These are phyloP conservation scores for Gastrolobium bilobum DNA, from an alignment of 306 rosid species.

Conservation along the genomic window DNA sequence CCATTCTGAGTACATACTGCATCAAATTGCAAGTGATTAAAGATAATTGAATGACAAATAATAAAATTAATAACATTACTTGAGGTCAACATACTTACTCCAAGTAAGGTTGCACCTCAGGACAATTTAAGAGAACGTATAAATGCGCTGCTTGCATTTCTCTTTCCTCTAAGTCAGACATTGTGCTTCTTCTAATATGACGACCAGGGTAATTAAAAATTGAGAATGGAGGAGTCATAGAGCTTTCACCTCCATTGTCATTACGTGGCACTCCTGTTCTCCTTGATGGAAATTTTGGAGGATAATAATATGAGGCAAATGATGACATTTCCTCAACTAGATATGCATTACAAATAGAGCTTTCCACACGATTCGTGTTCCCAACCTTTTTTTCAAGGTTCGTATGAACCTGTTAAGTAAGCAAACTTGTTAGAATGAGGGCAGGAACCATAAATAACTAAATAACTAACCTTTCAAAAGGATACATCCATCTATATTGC, in stretches of 20 bases:
- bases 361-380: neutral
- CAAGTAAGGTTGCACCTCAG: neutral
- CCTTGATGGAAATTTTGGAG: neutral
- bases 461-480: neutral
- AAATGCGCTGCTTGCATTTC: neutral
- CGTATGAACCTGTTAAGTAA: neutral
- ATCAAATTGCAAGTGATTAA: neutral
- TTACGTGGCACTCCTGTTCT: slow-evolving; percentile 15
- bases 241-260: slow-evolving; percentile 10
- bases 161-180: neutral
- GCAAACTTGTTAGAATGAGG: neutral
- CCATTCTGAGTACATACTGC: neutral
- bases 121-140: slow-evolving; percentile 5
- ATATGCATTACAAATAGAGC: neutral
- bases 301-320: slow-evolving; percentile 25
- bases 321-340: neutral
- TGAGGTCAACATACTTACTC: neutral
- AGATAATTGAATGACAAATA: neutral
- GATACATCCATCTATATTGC: neutral
- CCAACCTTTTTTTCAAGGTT: neutral
- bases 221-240: neutral
- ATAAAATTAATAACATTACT: neutral
- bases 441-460: neutral
- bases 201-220: slow-evolving; percentile 6
- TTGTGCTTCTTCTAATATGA: neutral